Evolutionary conservation across 2,329 filamentous ascomycete species (phyloP).

Genomic region (Cladorrhinum sp.): DNA sequence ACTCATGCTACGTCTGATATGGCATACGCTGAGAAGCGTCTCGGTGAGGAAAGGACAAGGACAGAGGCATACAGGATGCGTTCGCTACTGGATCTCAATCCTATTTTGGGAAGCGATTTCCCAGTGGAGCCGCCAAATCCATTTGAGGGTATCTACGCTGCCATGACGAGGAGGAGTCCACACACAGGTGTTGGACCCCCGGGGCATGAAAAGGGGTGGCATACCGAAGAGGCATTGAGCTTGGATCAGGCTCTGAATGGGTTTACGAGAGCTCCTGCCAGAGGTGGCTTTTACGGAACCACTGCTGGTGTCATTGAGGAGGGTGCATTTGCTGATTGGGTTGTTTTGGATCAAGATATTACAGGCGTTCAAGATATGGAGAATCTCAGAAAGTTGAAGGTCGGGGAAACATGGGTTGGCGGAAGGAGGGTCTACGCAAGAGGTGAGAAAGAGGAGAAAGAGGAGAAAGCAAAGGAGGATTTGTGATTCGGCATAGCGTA

Average conservation of each 20-base stretch:
- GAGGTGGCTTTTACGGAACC: slow-evolving; percentile 57
- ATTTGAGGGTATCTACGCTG: slow-evolving; percentile 67
- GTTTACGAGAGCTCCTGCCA: slow-evolving; percentile 59
- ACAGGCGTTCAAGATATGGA: slow-evolving; percentile 47
- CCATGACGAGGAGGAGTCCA: slow-evolving; percentile 59
- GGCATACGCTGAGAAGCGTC: slow-evolving; percentile 59
- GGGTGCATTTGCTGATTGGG: slow-evolving; percentile 67
- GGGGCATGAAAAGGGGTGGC: slow-evolving; percentile 56
- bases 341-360: slow-evolving; percentile 61
- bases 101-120: slow-evolving; percentile 66
- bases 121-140: slow-evolving; percentile 68
- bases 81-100: slow-evolving; percentile 51
- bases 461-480: slow-evolving; percentile 11
- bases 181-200: slow-evolving; percentile 49
- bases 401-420: slow-evolving; percentile 67
- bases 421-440: slow-evolving; percentile 50
- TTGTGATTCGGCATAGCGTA: slow-evolving; percentile 5
- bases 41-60: slow-evolving; percentile 53
- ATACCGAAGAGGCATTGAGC: slow-evolving; percentile 56
- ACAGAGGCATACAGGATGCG: slow-evolving; percentile 65
- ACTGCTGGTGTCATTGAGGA: slow-evolving; percentile 56
- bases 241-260: slow-evolving; percentile 59
- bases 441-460: slow-evolving; percentile 15
- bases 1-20: slow-evolving; percentile 72
- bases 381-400: slow-evolving; percentile 50